Evolutionary conservation across 2,329 filamentous ascomycete genomes (phyloP).

Genomic region (Cytospora mali): DNA sequence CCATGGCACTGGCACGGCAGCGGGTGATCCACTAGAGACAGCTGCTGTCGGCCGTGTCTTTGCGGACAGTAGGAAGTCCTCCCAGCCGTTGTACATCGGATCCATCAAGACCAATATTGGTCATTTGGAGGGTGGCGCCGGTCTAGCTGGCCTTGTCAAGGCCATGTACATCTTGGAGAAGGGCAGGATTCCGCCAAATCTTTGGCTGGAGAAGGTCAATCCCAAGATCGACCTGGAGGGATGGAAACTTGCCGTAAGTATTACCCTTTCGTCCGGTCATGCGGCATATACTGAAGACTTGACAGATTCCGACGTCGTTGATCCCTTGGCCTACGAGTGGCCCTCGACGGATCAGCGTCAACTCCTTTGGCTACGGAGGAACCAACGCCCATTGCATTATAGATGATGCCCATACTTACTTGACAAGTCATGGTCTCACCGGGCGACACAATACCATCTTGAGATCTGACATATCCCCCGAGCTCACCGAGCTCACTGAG

Average conservation of each 20-base stretch:
- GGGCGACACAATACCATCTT: conserved; percentile 12
- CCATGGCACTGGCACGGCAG: conserved; percentile 42
- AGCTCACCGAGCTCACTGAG: neutral
- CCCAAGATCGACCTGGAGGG: conserved; percentile 25
- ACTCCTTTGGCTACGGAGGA: conserved; percentile 52
- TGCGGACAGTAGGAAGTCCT: conserved; percentile 32
- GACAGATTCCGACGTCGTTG: neutral
- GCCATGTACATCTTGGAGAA: conserved; percentile 39
- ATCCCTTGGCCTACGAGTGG: conserved; percentile 11
- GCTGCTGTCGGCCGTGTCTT: conserved; percentile 8
- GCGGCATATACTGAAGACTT: neutral
- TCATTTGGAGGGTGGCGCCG: conserved; percentile 51
- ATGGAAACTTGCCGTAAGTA: conserved; percentile 24
- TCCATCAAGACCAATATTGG: conserved; percentile 47
- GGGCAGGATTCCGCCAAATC: conserved; percentile 43
- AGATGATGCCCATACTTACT: conserved; percentile 10
- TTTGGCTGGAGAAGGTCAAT: conserved; percentile 37
- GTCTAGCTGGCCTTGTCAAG: conserved; percentile 49
- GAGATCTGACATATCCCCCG: neutral
- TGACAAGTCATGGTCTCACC: neutral
- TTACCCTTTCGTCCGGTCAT: neutral
- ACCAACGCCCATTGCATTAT: conserved; percentile 45
- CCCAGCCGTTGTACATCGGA: conserved; percentile 37
- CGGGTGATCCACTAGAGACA: conserved; percentile 32
- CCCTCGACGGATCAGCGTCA: conserved; percentile 45